Evolutionary conservation across 306 rosid genomes (phyloP), one percentile per base, ranked within the genome.

Genomic region (Nissolia schottii): DNA sequence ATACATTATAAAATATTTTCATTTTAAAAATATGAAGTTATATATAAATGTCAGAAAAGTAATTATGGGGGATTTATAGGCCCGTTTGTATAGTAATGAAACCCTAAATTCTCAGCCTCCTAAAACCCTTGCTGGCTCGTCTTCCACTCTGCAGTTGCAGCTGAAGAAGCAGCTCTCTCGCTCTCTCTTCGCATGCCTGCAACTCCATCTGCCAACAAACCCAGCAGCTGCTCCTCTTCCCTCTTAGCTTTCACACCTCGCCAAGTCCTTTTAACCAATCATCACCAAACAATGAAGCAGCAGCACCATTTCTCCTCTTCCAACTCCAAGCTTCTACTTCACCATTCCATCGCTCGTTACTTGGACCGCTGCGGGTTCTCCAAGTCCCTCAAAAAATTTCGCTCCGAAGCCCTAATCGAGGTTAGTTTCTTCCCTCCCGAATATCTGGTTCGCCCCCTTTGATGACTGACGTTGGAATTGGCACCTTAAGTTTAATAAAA

Each of bases 211-310:
- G 37, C 51, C 9, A 35, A 31, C 76, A 55, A 67, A 29, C 48
- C 71, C 51, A 78, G 34, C 75, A 12, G 7, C 3, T n/a, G n/a
- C n/a, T 37, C 51, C 15, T 79, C 86, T 6, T 27, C 74, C 13
- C 77, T 91, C 64, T 71, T 89, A 56, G 72, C 86, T 7, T 86
- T 92, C 48, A 87, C 71, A 23, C 97, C 97, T 81, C 92, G 89
- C 63, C 96, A 86, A 81, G 85, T 92, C 82, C 24, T 86, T 31
- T 87, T 84, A 45, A 63, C 75, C 6, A 79, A 48, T 56, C 73
- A n/a, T n/a, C n/a, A n/a, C n/a, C n/a, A 16, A 48, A 20, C 70
- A 16, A 92, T 86, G 96, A 87, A 75, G 73, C 68, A 67, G 5
- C n/a, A n/a, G n/a, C n/a, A n/a, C n/a, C n/a, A n/a, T n/a, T n/a